phyloP scores from a whole-genome alignment of 2,329 filamentous ascomycete species.

The Aspergillus glaucus region DNA sequence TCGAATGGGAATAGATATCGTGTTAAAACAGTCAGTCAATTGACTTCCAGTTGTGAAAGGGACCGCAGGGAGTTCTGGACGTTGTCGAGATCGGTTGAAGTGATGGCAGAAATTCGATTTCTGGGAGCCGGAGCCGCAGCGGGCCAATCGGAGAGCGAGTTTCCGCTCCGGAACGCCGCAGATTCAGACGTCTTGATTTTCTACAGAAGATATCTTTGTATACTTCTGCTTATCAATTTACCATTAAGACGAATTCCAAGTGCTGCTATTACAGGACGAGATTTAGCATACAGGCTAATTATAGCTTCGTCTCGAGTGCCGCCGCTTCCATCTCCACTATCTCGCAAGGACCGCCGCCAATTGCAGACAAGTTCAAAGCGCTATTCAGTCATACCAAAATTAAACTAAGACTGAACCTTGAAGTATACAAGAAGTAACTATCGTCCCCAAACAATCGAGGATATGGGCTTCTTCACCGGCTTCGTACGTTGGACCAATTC shows the following conservation, averaged over 20 bases:
- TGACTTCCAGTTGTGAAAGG: neutral
- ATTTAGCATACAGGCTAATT: no score
- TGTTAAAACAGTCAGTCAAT: neutral
- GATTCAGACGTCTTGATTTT: neutral
- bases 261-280: no score
- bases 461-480: conserved; percentile 68
- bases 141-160: conserved; percentile 29
- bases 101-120: conserved; percentile 27
- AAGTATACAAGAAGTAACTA: neutral
- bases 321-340: no score
- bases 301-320: no score
- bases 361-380: no score
- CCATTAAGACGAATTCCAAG: no score
- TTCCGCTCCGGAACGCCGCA: conserved; percentile 14
- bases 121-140: conserved; percentile 8
- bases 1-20: no score
- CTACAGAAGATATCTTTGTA: neutral
- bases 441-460: conserved; percentile 4
- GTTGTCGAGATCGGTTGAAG: neutral
- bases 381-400: no score
- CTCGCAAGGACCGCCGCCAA: no score
- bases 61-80: neutral
- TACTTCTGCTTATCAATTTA: neutral
- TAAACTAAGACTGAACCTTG: neutral
- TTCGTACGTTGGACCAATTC: conserved; percentile 53